Conservation (phyloP, 495 filamentous ascomycete genomes). For the Penicillium simplicissimum region DNA sequence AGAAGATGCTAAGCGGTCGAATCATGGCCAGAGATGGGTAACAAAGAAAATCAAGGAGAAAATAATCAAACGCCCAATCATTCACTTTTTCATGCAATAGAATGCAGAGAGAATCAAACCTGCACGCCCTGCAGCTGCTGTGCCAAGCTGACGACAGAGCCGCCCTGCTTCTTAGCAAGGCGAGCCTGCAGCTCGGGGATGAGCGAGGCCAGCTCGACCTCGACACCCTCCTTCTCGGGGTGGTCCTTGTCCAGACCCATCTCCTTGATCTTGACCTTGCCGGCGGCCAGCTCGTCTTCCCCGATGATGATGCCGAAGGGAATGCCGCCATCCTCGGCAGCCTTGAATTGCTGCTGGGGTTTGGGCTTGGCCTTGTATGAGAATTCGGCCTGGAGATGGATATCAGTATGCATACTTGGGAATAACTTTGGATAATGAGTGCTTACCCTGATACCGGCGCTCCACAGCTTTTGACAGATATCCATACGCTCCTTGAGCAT, state of each 20-base stretch:
- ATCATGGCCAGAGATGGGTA: background rate
- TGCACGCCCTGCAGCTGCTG: constrained; percentile 28
- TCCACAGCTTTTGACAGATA: constrained; percentile 71
- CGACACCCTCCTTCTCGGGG: constrained; percentile 81
- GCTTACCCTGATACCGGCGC: constrained; percentile 71
- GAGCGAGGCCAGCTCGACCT: constrained; percentile 62
- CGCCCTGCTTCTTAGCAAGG: constrained; percentile 29
- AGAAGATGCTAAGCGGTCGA: background rate
- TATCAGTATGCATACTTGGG: constrained; percentile 11
- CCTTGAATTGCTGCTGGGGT: constrained; percentile 75
- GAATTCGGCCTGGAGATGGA: constrained; percentile 62
- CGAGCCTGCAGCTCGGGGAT: constrained; percentile 59
- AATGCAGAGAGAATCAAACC: constrained; percentile 15
- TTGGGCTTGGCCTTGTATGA: constrained; percentile 79
- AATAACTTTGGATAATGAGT: background rate
- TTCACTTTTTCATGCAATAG: constrained; percentile 11
- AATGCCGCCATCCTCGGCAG: constrained; percentile 68
- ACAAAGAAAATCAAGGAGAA: background rate
- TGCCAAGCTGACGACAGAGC: constrained; percentile 21
- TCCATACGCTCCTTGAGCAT: constrained; percentile 79
- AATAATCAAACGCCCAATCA: constrained; percentile 19
- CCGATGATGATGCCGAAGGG: constrained; percentile 78
- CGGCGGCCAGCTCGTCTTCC: constrained; percentile 73
- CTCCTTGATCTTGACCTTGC: constrained; percentile 82
- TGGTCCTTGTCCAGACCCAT: constrained; percentile 76